Base-by-base conservation (phyloP, 2,329 filamentous ascomycete species). In the Claviceps purpurea region DNA sequence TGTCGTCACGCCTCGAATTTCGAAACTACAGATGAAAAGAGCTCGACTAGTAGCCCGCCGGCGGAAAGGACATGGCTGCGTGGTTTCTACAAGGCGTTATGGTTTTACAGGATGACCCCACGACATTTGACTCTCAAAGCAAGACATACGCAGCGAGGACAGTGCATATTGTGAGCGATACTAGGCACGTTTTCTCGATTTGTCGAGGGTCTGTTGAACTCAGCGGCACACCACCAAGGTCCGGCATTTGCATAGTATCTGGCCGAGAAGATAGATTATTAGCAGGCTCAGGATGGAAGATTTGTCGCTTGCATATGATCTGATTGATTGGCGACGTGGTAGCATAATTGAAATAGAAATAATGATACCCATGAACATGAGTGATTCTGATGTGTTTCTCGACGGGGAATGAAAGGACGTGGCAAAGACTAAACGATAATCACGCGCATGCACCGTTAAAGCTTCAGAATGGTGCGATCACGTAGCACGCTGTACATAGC, bases 291-390 rank as follows among this genome's bases (percentile, higher is more conserved):
- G 26, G 20, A 49, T 13, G 22, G 16, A 16, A n/a, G 42, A 6
- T 13, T 26, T n/a, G 13, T 16, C 7, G 34, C 39, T 22, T 26
- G 37, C 38, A 43, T 24, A 3, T 20, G 24, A 14, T 22, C 2
- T 43, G 20, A 26, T 22, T 13, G 48, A 22, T 22, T 4, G 38
- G 11, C 13, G 40, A 18, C 5, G 16, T 39, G 4, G 7, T 7
- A 39, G 34, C 38, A 38, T 26, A 37, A 47, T n/a, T 16, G 37
- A 22, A 50, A 50, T 42, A 37, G 41, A 18, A 43, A 18, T 50
- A 38, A 53, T 42, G 47, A 53, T 53, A 53, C 51, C 51, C 47
- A 53, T 42, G 47, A 50, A 22, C 38, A 16, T 14, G n/a, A 50
- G 37, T n/a, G 16, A 38, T 11, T 26, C 4, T 53, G 37, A 24